Percentiles rank a stretch among this genome's conserved stretches.
These are phyloP conservation scores for Sordariomycetes sp. DNA, from an alignment of 2,329 filamentous ascomycete genomes.

Conservation along the genomic window DNA sequence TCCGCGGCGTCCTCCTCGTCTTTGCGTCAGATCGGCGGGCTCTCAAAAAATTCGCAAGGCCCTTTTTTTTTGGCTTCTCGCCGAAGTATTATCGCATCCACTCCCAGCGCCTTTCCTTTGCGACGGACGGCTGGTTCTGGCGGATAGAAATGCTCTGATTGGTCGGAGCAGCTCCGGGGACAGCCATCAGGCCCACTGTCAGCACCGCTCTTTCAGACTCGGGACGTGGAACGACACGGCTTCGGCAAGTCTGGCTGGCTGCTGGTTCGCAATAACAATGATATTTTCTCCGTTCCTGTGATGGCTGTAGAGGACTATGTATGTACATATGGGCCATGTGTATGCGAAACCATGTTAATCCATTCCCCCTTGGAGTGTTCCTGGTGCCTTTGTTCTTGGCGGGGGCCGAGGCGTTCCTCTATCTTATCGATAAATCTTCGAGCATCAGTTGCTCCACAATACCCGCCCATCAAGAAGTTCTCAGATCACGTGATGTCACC, in stretches of 20 bases:
- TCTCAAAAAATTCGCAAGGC: background rate
- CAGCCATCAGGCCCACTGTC: background rate
- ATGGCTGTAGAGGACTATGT: too few relatives aligned
- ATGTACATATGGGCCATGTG: too few relatives aligned
- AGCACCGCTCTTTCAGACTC: background rate
- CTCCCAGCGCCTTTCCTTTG: background rate
- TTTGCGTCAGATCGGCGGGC: background rate
- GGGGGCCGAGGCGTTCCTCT: too few relatives aligned
- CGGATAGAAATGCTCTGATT: background rate
- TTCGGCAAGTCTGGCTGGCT: background rate
- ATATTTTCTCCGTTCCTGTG: too few relatives aligned
- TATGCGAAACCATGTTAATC: too few relatives aligned
- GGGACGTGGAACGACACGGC: background rate
- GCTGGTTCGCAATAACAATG: too few relatives aligned
- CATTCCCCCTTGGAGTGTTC: too few relatives aligned
- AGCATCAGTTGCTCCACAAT: too few relatives aligned
- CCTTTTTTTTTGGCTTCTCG: background rate
- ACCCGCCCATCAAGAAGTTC: too few relatives aligned
- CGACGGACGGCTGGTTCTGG: background rate
- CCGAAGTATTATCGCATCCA: background rate
- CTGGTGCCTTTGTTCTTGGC: too few relatives aligned
- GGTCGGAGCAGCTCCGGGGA: background rate
- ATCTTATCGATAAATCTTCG: too few relatives aligned
- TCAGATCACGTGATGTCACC: too few relatives aligned
- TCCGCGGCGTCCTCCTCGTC: background rate